A percentile compares a stretch with the other conserved stretches of the same genome.
These are phyloP conservation scores for Aspergillus sp. DNA, from an alignment of 2,329 filamentous ascomycete species.

Conservation along the genomic window DNA sequence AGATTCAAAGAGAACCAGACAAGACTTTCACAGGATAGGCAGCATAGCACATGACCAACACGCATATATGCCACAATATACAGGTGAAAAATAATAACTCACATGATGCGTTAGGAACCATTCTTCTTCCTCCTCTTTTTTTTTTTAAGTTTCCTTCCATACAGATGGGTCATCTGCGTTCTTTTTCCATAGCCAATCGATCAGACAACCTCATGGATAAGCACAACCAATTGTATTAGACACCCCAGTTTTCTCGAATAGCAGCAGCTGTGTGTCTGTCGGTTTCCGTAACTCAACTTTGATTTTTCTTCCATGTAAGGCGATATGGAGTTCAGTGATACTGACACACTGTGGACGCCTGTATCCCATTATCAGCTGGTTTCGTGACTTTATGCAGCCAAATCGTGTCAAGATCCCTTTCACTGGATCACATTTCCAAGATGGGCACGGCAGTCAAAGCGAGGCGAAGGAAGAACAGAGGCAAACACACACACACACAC, in stretches of 20 bases:
- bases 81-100: neutral
- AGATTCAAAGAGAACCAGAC: too few relatives aligned
- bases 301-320: neutral
- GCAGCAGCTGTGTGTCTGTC: neutral
- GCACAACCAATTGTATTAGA: neutral
- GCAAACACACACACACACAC: neutral
- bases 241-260: neutral
- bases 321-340: neutral
- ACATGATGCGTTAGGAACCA: neutral
- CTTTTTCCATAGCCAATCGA: neutral
- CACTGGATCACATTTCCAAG: neutral
- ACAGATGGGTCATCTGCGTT: neutral
- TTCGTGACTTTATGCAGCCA: neutral
- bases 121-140: too few relatives aligned
- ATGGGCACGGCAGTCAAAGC: neutral
- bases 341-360: neutral
- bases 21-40: neutral
- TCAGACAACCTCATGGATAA: neutral
- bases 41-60: neutral
- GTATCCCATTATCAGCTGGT: conserved; percentile 3
- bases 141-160: neutral
- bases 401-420: neutral
- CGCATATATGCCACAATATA: neutral
- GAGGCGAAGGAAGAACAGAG: neutral
- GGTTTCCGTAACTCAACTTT: neutral